A percentile compares a stretch with the other conserved stretches of the same genome.
Evolutionary conservation across 192 early-diverging fungal species (phyloP).

Genomic region (Jimgerdemannia lactiflua): DNA sequence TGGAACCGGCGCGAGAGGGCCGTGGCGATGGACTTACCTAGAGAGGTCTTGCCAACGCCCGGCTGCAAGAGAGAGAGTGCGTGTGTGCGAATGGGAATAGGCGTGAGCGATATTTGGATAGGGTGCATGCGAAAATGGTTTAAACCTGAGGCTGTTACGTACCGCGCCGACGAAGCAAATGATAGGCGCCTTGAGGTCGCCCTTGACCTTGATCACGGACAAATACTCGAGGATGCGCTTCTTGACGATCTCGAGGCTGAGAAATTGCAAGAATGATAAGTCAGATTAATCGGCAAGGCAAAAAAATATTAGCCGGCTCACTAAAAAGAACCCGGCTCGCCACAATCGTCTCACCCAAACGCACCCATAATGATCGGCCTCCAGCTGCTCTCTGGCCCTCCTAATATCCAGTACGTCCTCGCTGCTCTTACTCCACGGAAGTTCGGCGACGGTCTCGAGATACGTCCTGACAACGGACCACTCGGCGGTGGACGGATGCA

Average conservation of each 20-base stretch:
- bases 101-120: no score
- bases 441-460: conserved; percentile 70
- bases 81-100: neutral
- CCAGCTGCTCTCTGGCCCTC: conserved; percentile 59
- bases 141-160: conserved; percentile 14
- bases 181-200: conserved; percentile 73
- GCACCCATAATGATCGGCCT: conserved; percentile 79
- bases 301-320: no score
- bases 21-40: conserved; percentile 77
- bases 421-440: conserved; percentile 69
- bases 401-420: conserved; percentile 67
- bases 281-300: no score
- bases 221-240: conserved; percentile 80
- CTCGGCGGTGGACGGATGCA: conserved; percentile 74
- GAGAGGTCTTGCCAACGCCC: conserved; percentile 79
- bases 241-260: conserved; percentile 70
- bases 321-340: no score
- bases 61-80: conserved; percentile 12
- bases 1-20: conserved; percentile 79
- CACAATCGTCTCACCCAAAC: neutral
- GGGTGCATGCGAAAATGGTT: no score
- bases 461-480: conserved; percentile 76
- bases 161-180: conserved; percentile 70
- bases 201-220: conserved; percentile 75
- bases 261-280: no score